phyloP scores from a whole-genome alignment of 176 grass and related monocot genomes.

The Musa beccarii region DNA sequence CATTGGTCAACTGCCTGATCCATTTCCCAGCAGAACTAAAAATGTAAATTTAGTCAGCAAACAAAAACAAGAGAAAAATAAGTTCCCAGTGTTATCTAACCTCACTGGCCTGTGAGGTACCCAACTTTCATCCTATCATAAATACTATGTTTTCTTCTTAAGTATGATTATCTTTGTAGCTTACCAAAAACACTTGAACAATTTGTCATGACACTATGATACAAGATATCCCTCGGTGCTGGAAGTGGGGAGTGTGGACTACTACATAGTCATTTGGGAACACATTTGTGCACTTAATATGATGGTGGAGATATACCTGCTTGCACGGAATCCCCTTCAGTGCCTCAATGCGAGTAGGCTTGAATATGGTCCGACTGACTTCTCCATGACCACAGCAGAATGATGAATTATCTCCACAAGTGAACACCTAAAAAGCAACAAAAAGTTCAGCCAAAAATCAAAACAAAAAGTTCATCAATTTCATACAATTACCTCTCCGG shows the following conservation, averaged over 20 bases:
- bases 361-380: slow-evolving; percentile 79
- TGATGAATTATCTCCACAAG: slow-evolving; percentile 98
- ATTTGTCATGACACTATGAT: not conserved
- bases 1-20: too few relatives aligned
- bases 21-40: too few relatives aligned
- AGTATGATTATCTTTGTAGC: not conserved
- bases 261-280: too few relatives aligned
- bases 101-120: too few relatives aligned
- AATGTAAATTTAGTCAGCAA: too few relatives aligned
- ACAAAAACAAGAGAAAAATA: too few relatives aligned
- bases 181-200: not conserved
- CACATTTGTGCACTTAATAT: not conserved
- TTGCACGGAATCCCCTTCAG: slow-evolving; percentile 68
- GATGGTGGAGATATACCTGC: slow-evolving; percentile 42
- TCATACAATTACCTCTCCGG: slow-evolving; percentile 65
- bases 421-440: slow-evolving; percentile 59
- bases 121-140: too few relatives aligned
- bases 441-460: not conserved
- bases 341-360: slow-evolving; percentile 62
- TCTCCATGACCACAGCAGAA: slow-evolving; percentile 93
- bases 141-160: too few relatives aligned
- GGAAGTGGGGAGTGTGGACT: too few relatives aligned
- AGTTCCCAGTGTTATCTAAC: too few relatives aligned
- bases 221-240: too few relatives aligned
- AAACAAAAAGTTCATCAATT: not conserved